These are phyloP conservation scores for Macrophomina tecta DNA, from an alignment of 2,329 filamentous ascomycete species.

Conservation along the genomic window DNA sequence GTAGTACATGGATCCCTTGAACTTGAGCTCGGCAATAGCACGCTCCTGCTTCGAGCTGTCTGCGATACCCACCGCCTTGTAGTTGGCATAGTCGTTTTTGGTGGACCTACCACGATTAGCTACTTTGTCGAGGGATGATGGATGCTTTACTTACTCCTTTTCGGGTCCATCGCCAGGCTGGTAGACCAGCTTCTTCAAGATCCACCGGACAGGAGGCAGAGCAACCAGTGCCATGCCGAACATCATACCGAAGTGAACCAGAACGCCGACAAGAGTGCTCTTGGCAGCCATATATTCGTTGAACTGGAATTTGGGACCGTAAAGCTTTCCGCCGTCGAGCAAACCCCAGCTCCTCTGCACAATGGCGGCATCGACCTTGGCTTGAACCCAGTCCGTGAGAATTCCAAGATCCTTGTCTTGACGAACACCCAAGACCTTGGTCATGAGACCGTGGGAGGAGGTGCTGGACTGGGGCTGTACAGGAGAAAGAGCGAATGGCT, in stretches of 20 bases:
- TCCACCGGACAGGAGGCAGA: constrained; percentile 61
- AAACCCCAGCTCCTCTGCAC: constrained; percentile 67
- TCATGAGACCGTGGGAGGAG: constrained; percentile 41
- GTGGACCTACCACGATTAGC: constrained; percentile 53
- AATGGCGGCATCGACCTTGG: constrained; percentile 60
- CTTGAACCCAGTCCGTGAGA: constrained; percentile 61
- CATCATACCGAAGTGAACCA: constrained; percentile 57
- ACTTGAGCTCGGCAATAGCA: constrained; percentile 63
- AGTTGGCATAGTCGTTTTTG: constrained; percentile 67
- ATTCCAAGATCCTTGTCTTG: constrained; percentile 63
- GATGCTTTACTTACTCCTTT: constrained; percentile 44
- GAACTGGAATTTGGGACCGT: constrained; percentile 65
- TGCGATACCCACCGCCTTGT: constrained; percentile 67
- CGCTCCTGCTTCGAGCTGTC: constrained; percentile 54
- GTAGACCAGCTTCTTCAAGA: constrained; percentile 54
- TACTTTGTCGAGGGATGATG: neutral
- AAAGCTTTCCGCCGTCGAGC: constrained; percentile 47
- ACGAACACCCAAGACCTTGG: constrained; percentile 58
- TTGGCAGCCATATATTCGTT: constrained; percentile 61
- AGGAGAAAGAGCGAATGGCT: constrained; percentile 59
- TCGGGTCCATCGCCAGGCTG: constrained; percentile 59
- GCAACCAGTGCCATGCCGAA: constrained; percentile 53
- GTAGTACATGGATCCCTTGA: constrained; percentile 68
- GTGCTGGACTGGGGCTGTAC: constrained; percentile 46
- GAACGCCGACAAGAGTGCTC: constrained; percentile 54